phyloP scores from a whole-genome alignment of 495 filamentous ascomycete genomes.

The Staphylotrichum tortipilum region DNA sequence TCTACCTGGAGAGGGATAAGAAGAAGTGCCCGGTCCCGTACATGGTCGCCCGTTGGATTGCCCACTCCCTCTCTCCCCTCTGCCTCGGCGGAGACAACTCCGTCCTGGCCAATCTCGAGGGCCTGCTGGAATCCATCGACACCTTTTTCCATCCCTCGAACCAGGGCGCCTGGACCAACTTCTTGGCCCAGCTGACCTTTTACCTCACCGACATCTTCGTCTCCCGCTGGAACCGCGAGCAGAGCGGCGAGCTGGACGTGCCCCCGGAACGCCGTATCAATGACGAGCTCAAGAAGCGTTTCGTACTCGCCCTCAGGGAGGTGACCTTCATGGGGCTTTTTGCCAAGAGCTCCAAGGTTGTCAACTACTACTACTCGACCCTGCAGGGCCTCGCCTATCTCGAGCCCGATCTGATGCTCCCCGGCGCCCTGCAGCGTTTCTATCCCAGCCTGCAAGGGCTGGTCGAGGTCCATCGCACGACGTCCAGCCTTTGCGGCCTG shows the following conservation, averaged over 20 bases:
- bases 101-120: slow-evolving; percentile 77
- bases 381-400: slow-evolving; percentile 83
- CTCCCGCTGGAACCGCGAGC: slow-evolving; percentile 94
- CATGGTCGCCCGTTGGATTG: slow-evolving; percentile 89
- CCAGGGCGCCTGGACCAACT: slow-evolving; percentile 84
- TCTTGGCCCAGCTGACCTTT: slow-evolving; percentile 80
- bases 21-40: slow-evolving; percentile 88
- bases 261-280: slow-evolving; percentile 73
- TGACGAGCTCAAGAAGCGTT: slow-evolving; percentile 70
- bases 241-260: slow-evolving; percentile 79
- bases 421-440: slow-evolving; percentile 88
- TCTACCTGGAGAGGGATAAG: slow-evolving; percentile 81
- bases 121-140: slow-evolving; percentile 88
- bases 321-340: slow-evolving; percentile 99
- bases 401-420: slow-evolving; percentile 86
- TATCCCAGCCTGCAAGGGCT: slow-evolving; percentile 94
- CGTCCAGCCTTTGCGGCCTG: slow-evolving; percentile 82
- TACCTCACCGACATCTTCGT: slow-evolving; percentile 95
- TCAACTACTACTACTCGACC: slow-evolving; percentile 83
- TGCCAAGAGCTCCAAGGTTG: slow-evolving; percentile 81
- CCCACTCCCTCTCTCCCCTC: slow-evolving; percentile 82
- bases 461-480: slow-evolving; percentile 95
- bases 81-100: slow-evolving; percentile 73
- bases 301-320: slow-evolving; percentile 83
- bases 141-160: slow-evolving; percentile 99